phyloP scores from a whole-genome alignment of 2,329 filamentous ascomycete species.

The Fusarium mangiferae region DNA sequence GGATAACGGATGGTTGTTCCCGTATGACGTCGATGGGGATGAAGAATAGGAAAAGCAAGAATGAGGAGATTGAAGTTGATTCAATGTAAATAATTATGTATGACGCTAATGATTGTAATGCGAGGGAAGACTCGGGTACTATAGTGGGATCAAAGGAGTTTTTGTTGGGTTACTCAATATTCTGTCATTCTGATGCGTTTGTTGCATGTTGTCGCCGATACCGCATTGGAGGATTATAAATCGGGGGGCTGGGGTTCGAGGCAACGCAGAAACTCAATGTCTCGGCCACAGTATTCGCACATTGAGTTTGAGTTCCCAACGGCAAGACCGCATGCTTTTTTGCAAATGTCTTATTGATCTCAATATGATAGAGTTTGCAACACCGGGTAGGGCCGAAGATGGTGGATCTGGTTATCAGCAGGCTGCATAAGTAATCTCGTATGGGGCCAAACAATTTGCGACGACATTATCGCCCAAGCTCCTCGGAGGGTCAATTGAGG shows the following conservation, averaged over 20 bases:
- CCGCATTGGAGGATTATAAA: neutral
- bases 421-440: neutral
- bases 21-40: neutral
- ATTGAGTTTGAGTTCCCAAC: neutral
- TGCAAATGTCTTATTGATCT: neutral
- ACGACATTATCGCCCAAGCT: neutral
- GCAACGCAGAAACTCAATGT: neutral
- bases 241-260: neutral
- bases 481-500: neutral
- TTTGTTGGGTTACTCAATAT: neutral
- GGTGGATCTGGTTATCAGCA: neutral
- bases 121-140: neutral
- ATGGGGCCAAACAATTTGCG: neutral
- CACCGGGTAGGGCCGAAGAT: neutral
- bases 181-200: neutral
- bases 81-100: neutral
- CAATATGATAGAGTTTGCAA: neutral
- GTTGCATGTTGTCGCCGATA: neutral
- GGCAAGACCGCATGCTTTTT: neutral
- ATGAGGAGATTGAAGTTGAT: neutral
- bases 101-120: neutral
- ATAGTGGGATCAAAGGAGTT: neutral
- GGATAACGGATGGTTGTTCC: conserved; percentile 29
- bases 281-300: neutral
- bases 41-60: neutral